Evolutionary conservation across 129 eudicot genomes (phyloP).

Genomic region (Deinandra increscens): DNA sequence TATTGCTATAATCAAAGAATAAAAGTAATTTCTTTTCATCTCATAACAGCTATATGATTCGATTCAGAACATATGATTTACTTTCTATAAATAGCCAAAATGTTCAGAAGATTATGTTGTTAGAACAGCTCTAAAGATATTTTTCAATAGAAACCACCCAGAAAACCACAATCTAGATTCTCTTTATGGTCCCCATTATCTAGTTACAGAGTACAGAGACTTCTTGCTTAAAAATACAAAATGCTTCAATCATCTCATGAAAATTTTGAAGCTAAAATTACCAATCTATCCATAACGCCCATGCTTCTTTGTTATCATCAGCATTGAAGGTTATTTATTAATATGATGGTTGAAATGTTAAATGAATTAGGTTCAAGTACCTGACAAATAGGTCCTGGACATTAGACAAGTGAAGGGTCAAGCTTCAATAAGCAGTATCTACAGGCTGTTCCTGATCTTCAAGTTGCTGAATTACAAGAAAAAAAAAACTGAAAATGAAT

Average conservation of each 20-base stretch:
- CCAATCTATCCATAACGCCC: background rate
- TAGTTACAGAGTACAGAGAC: background rate
- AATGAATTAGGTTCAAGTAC: background rate
- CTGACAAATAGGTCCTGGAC: background rate
- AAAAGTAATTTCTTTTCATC: background rate
- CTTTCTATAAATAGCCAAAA: slow-evolving; percentile 15
- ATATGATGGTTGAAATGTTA: background rate
- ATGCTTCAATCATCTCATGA: slow-evolving; percentile 2
- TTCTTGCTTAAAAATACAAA: slow-evolving; percentile 15
- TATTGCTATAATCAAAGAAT: slow-evolving; percentile 8
- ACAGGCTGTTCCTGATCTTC: slow-evolving; percentile 3
- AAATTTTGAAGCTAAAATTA: background rate
- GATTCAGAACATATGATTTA: slow-evolving; percentile 16
- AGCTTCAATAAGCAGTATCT: slow-evolving; percentile 11
- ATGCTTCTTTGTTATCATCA: background rate
- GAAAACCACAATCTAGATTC: slow-evolving; percentile 22
- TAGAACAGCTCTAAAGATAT: slow-evolving; percentile 4
- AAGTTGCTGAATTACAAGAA: slow-evolving; percentile 18
- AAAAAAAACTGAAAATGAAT: slow-evolving; percentile 30
- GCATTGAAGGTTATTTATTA: background rate
- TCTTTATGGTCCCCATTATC: slow-evolving; percentile 25
- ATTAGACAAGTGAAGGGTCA: background rate
- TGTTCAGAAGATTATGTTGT: slow-evolving; percentile 1
- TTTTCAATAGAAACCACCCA: slow-evolving; percentile 13
- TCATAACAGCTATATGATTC: slow-evolving; percentile 7